Conservation (phyloP, 108 stramenopile genomes). For the Phaeodactylum tricornutum region DNA sequence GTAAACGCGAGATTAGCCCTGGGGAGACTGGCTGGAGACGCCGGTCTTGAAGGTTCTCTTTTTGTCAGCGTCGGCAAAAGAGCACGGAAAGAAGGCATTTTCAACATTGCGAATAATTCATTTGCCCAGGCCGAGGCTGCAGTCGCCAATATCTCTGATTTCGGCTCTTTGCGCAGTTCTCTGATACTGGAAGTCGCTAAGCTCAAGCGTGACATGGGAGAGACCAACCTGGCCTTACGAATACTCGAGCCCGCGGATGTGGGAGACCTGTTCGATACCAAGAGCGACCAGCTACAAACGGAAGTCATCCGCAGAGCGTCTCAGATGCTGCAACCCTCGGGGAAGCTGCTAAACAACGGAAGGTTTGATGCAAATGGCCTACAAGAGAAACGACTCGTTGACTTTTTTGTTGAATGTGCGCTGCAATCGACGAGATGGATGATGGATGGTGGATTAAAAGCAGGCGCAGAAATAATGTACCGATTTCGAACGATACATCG, state of each 20-base stretch:
- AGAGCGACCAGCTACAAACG: too few relatives aligned
- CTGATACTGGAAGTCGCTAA: conserved; percentile 69
- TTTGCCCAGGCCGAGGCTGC: conserved; percentile 56
- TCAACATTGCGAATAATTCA: conserved; percentile 48
- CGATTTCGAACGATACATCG: conserved; percentile 52
- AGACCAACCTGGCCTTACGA: conserved; percentile 49
- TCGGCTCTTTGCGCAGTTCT: conserved; percentile 19
- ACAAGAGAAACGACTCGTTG: conserved; percentile 5
- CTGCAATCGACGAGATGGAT: conserved; percentile 76
- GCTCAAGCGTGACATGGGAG: conserved; percentile 53
- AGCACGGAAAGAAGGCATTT: conserved; percentile 51
- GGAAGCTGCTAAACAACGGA: too few relatives aligned
- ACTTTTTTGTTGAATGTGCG: conserved; percentile 33
- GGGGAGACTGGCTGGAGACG: conserved; percentile 43
- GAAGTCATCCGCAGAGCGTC: too few relatives aligned
- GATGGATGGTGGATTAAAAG: conserved; percentile 58
- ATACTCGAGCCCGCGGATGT: conserved; percentile 45
- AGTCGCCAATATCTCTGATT: conserved; percentile 6
- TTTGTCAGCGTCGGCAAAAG: conserved; percentile 58
- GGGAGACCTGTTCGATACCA: not conserved
- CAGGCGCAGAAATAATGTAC: conserved; percentile 48
- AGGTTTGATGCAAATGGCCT: too few relatives aligned
- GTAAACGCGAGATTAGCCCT: conserved; percentile 60
- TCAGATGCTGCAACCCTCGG: not conserved
- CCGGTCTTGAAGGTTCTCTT: conserved; percentile 48